Percentiles rank a stretch among this genome's conserved stretches.
phyloP scores from a whole-genome alignment of 2,329 filamentous ascomycete genomes.

The Fusarium coffeatum region DNA sequence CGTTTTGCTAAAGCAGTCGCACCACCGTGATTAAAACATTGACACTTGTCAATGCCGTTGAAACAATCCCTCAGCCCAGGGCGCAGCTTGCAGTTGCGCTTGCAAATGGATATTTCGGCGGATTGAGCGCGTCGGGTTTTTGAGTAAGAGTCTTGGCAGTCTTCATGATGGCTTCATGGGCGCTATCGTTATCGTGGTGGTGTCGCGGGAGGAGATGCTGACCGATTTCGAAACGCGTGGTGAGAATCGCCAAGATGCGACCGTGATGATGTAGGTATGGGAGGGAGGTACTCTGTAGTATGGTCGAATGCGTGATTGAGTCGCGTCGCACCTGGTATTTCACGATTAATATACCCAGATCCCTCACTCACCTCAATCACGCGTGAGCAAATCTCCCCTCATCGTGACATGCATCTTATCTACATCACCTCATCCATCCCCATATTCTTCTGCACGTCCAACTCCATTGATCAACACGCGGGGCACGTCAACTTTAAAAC shows the following conservation, averaged over 20 bases:
- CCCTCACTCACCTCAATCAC: background rate
- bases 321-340: background rate
- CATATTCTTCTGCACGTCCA: background rate
- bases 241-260: background rate
- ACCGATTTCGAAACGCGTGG: background rate
- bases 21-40: conserved; percentile 20
- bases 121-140: background rate
- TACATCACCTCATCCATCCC: background rate
- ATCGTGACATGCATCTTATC: background rate
- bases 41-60: conserved; percentile 43
- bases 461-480: background rate
- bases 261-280: background rate
- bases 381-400: background rate
- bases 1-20: conserved; percentile 20
- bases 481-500: conserved; percentile 7
- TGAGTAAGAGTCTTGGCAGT: background rate
- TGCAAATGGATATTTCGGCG: background rate
- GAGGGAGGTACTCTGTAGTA: too few species aligned
- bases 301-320: background rate
- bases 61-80: conserved; percentile 45
- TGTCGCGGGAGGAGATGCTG: background rate
- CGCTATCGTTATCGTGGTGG: background rate
- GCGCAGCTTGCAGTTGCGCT: conserved; percentile 28
- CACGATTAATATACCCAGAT: background rate
- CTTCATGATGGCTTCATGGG: background rate